phyloP scores from a whole-genome alignment of 1,139 yeast species.

The Yamadazyma triangularis region DNA sequence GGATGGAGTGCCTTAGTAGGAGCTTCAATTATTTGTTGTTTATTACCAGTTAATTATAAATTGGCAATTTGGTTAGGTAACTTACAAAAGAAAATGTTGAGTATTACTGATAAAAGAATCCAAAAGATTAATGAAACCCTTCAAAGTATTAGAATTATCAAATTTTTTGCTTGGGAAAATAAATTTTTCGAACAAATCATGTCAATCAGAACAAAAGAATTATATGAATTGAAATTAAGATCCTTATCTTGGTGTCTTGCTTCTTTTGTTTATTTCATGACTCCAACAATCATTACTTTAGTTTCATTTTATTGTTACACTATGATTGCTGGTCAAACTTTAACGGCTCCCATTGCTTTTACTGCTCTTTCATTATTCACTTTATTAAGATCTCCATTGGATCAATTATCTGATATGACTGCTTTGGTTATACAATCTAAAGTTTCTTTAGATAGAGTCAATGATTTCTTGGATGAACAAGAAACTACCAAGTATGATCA shows the following conservation, averaged over 20 bases:
- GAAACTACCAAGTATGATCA: slow-evolving; percentile 85
- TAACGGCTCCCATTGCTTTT: slow-evolving; percentile 93
- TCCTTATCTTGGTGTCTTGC: slow-evolving; percentile 63
- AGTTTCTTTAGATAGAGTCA: slow-evolving; percentile 85
- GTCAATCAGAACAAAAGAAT: slow-evolving; percentile 70
- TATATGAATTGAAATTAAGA: slow-evolving; percentile 55
- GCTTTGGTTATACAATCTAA: slow-evolving; percentile 80
- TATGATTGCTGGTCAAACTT: slow-evolving; percentile 57
- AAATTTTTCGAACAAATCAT: slow-evolving; percentile 72
- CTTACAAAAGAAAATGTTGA: slow-evolving; percentile 68
- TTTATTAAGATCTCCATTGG: slow-evolving; percentile 79
- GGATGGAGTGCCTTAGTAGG: slow-evolving; percentile 94
- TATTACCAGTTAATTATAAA: slow-evolving; percentile 73
- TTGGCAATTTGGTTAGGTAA: slow-evolving; percentile 60
- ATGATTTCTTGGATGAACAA: slow-evolving; percentile 69
- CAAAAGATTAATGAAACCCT: slow-evolving; percentile 92
- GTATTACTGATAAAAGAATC: slow-evolving; percentile 84
- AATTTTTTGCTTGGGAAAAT: slow-evolving; percentile 95
- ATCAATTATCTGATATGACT: slow-evolving; percentile 84
- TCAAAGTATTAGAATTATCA: slow-evolving; percentile 88
- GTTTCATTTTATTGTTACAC: slow-evolving; percentile 79
- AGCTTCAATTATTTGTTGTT: slow-evolving; percentile 54
- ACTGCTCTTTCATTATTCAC: slow-evolving; percentile 85
- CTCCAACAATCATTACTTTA: slow-evolving; percentile 79
- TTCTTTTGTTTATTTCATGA: slow-evolving; percentile 68